A percentile compares a stretch with the other conserved stretches of the same genome.
Evolutionary conservation across 805 yeast species (phyloP).

Genomic region (Myxozyma neglecta): DNA sequence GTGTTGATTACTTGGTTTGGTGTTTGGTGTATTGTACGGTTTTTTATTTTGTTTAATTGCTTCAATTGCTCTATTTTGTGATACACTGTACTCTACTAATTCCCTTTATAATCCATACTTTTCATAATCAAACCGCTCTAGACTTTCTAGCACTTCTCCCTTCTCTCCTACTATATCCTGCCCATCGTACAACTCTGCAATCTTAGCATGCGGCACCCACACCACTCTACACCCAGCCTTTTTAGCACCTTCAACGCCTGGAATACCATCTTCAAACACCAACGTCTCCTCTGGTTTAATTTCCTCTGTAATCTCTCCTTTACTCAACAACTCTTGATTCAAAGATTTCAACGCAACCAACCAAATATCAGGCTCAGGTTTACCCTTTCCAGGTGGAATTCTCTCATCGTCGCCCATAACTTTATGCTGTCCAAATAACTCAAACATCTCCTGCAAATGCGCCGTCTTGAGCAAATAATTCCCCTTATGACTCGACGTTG

Average conservation of each 20-base stretch:
- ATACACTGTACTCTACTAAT: neutral
- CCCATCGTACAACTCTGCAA: conserved; percentile 54
- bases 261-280: conserved; percentile 92
- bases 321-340: conserved; percentile 51
- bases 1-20: neutral
- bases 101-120: conserved; percentile 22
- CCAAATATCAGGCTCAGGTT: conserved; percentile 95
- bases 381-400: conserved; percentile 82
- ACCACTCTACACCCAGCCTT: conserved; percentile 83
- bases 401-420: conserved; percentile 89
- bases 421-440: conserved; percentile 59
- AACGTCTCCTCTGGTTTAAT: conserved; percentile 77
- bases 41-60: neutral
- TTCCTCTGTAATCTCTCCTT: conserved; percentile 35
- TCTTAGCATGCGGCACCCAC: conserved; percentile 90
- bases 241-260: conserved; percentile 83
- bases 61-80: neutral
- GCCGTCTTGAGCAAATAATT: conserved; percentile 72
- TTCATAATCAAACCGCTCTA: conserved; percentile 52
- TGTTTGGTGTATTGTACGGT: neutral
- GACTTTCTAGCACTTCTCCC: conserved; percentile 57
- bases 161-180: conserved; percentile 50
- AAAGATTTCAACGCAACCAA: conserved; percentile 69
- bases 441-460: conserved; percentile 64
- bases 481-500: conserved; percentile 71